Base-by-base conservation (phyloP, 495 filamentous ascomycete genomes). In the Aspergillus homomorphus region DNA sequence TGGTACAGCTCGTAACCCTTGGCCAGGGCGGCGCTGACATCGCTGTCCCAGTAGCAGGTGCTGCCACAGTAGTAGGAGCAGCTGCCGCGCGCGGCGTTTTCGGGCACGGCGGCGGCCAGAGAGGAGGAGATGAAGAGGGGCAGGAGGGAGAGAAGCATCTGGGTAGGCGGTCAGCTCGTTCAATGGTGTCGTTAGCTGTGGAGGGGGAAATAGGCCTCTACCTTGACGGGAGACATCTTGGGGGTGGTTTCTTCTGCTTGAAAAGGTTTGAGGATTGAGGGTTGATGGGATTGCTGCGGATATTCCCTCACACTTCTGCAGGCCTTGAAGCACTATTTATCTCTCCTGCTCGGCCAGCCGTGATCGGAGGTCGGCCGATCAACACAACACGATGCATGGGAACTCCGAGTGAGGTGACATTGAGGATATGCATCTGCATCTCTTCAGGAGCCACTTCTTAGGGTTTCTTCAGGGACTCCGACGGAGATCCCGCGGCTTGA, bases 31-130 rank as follows among this genome's bases (percentile, higher is more conserved):
- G 73, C 73, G 53, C 72, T 71, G 51, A 87, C 75, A 33, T 67
- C 72, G 45, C 58, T 69, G 52, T 62, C 71, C 49, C 65, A 72
- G 72, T 86, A 86, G 70, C 71, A 80, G 48, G 66, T 68, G 18
- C 66, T 71, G 53, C 82, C 82, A 58, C 82, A 84, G 55, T 76
- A 81, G 55, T 70, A 84, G 51, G 67, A 63, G 54, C 80, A 71
- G 63, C 77, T 44, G 7, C 50, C 71, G 52, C 83, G 76, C n/a
- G 62, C 58, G 67, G 77, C 62, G 45, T 75, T 63, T 1, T 78
- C 70, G 33, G 81, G 76, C 0, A 67, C 72, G 38, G 21, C 15
- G 14, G 18, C 2, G 44, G 45, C 43, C 2, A 28, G 33, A n/a
- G 77, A 69, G 51, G 84, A 72, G 22, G 75, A 74, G 45, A 72